Evolutionary conservation across 1,284 basidiomycete genomes (phyloP), one percentile per base, ranked within the genome.

Genomic region (Ustilago bromivora): DNA sequence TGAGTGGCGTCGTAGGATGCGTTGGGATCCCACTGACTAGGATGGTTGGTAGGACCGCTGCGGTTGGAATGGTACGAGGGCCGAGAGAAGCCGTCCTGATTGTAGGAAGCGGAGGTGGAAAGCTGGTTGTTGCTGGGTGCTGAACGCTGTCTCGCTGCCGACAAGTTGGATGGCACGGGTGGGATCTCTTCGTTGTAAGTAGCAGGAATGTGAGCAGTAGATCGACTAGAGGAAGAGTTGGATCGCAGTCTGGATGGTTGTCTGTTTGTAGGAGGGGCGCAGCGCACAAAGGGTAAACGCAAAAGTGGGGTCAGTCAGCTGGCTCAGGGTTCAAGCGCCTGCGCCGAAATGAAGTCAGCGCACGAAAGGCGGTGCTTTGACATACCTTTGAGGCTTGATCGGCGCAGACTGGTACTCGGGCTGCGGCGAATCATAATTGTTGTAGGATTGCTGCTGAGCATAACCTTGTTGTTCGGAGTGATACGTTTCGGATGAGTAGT

Each of bases 21-120:
- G 60, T 76, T 71, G 58, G 67, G 68, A 49, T 76, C 68, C 68
- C 68, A 71, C 23, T 67, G 61, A 12, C 64, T 67, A 4, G 67
- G 73, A 43, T 67, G 73, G 23, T 63, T 54, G 54, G 36, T 46
- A 17, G 60, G 19, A 10, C 23, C 63, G 51, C 52, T 62, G n/a
- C 28, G 15, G 17, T 35, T 57, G 36, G 66, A 61, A 10, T 54
- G 34, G 12, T 66, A 63, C 31, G 63, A 57, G n/a, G 64, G 60
- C 17, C 47, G 57, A 15, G 64, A 52, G 49, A 61, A 61, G 35
- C 13, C 47, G 53, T 66, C 69, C 34, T 70, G 67, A 40, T 46
- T 23, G 19, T 66, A 46, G 23, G 61, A 60, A 35, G 67, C 43
- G 13, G 61, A 53, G 38, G 51, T 43, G 23, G 62, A 11, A 9